Evolutionary conservation across 768 basidiomycete species (phyloP).

Genomic region (Suillus paluster): DNA sequence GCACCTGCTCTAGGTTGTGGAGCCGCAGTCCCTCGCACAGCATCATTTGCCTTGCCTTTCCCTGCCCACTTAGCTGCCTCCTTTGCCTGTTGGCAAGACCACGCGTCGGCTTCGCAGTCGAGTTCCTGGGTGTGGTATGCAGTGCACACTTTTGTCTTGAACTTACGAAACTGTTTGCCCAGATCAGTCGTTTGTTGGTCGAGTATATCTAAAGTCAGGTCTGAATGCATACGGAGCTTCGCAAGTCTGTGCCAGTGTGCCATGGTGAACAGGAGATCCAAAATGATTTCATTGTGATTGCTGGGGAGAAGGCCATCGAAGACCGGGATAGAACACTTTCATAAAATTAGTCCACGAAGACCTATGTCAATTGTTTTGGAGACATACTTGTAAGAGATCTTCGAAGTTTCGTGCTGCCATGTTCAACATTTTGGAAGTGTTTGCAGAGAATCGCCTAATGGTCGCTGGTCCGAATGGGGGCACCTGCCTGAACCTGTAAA

Average conservation of each 20-base stretch:
- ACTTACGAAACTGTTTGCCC: constrained; percentile 25
- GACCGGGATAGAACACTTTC: constrained; percentile 34
- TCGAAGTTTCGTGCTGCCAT: too few species aligned
- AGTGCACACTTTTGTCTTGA: constrained; percentile 23
- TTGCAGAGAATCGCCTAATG: too few species aligned
- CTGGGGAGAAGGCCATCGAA: constrained; percentile 33
- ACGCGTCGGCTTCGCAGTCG: not conserved
- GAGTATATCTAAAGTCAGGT: constrained; percentile 20
- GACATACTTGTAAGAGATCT: too few species aligned
- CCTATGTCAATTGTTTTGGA: constrained; percentile 34
- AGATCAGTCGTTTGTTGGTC: constrained; percentile 17
- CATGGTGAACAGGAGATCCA: constrained; percentile 22
- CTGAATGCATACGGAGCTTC: constrained; percentile 35
- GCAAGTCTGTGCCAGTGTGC: constrained; percentile 35
- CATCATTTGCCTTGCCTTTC: too few species aligned
- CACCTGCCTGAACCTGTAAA: constrained; percentile 18
- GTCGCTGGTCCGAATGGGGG: constrained; percentile 22
- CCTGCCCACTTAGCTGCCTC: too few species aligned
- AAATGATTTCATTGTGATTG: constrained; percentile 16
- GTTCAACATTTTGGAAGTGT: too few species aligned
- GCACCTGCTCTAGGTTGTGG: too few species aligned
- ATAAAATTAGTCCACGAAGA: constrained; percentile 12
- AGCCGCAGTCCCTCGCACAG: constrained; percentile 11
- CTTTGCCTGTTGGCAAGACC: too few species aligned
- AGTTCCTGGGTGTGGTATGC: constrained; percentile 27